A percentile compares a stretch with the other conserved stretches of the same genome.
phyloP scores from a whole-genome alignment of 805 yeast species.

The Candida vartiovaarae region DNA sequence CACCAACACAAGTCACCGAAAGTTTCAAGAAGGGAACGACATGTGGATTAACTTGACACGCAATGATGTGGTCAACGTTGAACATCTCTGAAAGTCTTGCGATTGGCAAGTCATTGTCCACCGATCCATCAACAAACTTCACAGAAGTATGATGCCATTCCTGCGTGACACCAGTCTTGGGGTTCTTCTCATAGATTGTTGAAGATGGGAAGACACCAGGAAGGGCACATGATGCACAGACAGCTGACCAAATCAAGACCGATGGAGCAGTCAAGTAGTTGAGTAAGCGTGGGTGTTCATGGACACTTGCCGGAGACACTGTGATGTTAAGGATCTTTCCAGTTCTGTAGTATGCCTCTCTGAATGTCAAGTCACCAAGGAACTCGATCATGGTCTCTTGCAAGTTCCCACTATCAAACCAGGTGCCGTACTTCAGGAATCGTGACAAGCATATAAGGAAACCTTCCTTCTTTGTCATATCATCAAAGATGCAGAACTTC shows the following conservation, averaged over 20 bases:
- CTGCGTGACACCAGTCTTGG: slow-evolving; percentile 59
- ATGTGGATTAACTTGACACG: slow-evolving; percentile 96
- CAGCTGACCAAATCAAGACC: slow-evolving; percentile 81
- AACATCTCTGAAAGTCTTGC: slow-evolving; percentile 91
- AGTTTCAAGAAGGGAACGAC: slow-evolving; percentile 79
- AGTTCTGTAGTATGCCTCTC: slow-evolving; percentile 91
- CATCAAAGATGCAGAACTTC: slow-evolving; percentile 46
- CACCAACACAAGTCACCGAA: slow-evolving; percentile 63
- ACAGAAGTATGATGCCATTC: slow-evolving; percentile 79
- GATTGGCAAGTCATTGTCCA: slow-evolving; percentile 89
- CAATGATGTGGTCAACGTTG: slow-evolving; percentile 94
- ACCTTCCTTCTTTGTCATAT: slow-evolving; percentile 30
- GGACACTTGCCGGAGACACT: slow-evolving; percentile 84
- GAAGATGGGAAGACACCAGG: slow-evolving; percentile 90
- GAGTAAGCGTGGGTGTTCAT: slow-evolving; percentile 83
- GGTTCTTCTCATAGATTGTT: slow-evolving; percentile 76
- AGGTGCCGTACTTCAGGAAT: slow-evolving; percentile 78
- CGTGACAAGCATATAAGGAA: slow-evolving; percentile 44
- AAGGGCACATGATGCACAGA: slow-evolving; percentile 88
- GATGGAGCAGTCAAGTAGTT: slow-evolving; percentile 77
- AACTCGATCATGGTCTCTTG: slow-evolving; percentile 68
- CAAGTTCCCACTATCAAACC: slow-evolving; percentile 74
- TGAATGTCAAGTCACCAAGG: slow-evolving; percentile 85
- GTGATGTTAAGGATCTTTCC: slow-evolving; percentile 91
- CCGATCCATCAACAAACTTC: slow-evolving; percentile 92